Percentiles rank a stretch among this genome's conserved stretches.
Evolutionary conservation across 2,329 filamentous ascomycete genomes (phyloP).

Genomic region (Verticillium isaacii): DNA sequence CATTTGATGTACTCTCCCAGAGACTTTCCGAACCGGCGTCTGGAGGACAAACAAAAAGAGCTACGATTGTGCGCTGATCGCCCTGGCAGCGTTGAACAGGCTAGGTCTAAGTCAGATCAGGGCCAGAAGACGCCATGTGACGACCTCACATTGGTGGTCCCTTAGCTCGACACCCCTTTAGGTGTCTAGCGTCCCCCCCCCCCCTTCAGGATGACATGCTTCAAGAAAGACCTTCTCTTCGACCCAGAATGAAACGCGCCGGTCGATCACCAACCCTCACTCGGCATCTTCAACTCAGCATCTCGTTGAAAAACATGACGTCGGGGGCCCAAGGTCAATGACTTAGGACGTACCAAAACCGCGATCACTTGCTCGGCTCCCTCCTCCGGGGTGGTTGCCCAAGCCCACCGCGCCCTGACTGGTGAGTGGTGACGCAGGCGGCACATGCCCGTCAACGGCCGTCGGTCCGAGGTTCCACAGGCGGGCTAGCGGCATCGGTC

Average conservation of each 20-base stretch:
- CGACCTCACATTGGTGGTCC: too few relatives aligned
- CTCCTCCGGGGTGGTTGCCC: not conserved
- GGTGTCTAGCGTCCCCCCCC: too few relatives aligned
- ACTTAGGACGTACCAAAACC: not conserved
- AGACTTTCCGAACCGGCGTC: too few relatives aligned
- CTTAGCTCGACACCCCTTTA: too few relatives aligned
- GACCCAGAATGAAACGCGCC: not conserved
- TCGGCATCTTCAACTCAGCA: not conserved
- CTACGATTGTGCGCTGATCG: too few relatives aligned
- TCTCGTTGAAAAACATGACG: not conserved
- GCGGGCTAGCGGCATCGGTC: not conserved
- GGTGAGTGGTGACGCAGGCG: not conserved
- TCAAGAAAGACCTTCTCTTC: not conserved
- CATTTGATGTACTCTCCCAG: not conserved
- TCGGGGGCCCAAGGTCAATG: not conserved
- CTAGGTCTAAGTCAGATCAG: too few relatives aligned
- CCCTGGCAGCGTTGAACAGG: too few relatives aligned
- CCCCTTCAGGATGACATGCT: not conserved
- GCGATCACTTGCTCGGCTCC: not conserved
- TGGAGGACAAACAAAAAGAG: too few relatives aligned
- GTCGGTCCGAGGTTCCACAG: not conserved
- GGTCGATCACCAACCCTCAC: not conserved
- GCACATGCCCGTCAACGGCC: not conserved
- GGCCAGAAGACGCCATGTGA: too few relatives aligned
- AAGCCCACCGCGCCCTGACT: not conserved